Conservation (phyloP, 805 yeast species). For the Phaffomyces opuntiae region DNA sequence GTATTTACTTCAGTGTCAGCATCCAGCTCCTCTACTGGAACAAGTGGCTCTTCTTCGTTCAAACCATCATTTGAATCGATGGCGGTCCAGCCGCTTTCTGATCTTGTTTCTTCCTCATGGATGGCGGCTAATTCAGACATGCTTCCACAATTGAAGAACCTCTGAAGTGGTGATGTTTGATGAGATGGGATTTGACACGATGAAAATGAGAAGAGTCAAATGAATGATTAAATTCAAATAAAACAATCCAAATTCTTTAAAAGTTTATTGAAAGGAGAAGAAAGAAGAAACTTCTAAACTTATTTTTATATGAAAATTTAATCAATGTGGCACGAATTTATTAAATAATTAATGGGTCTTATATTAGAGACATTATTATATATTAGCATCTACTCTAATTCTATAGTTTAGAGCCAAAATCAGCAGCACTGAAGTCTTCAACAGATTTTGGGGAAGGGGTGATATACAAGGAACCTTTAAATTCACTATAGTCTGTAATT, state of each 20-base stretch:
- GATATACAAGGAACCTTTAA: conserved; percentile 46
- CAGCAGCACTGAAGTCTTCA: conserved; percentile 22
- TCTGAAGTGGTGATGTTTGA: no score
- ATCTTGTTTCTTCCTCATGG: no score
- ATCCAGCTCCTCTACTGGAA: no score
- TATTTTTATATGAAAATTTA: no score
- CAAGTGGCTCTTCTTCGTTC: not conserved
- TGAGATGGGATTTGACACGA: no score
- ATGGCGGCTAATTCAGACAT: not conserved
- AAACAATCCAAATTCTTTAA: no score
- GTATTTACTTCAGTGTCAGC: not conserved
- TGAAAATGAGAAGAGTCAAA: not conserved
- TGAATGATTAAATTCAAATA: not conserved
- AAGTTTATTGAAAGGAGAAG: no score
- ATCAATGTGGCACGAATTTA: no score
- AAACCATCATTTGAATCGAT: not conserved
- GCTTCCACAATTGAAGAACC: no score
- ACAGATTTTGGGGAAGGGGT: conserved; percentile 61
- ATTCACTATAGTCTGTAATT: conserved; percentile 40
- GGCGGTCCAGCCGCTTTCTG: not conserved
- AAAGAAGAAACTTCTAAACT: not conserved
- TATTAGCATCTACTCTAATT: not conserved
- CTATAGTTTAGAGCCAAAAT: conserved; percentile 16
- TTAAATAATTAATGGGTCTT: no score
- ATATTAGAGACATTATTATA: no score